Conservation (phyloP, 2,329 filamentous ascomycete species). For the Aspergillaceae sp. region DNA sequence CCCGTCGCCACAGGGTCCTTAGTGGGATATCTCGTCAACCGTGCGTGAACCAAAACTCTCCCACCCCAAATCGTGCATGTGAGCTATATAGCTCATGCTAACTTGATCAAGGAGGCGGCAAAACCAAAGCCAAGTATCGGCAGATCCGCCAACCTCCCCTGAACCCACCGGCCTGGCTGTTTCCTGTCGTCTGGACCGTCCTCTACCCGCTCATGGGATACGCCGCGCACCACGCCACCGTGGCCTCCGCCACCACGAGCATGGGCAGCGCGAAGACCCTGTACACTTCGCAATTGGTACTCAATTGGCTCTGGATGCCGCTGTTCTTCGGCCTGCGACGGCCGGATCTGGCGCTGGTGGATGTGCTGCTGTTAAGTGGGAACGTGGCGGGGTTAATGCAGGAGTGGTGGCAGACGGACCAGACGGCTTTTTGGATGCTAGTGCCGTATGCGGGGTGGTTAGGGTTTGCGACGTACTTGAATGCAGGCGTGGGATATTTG, state of each 20-base stretch:
- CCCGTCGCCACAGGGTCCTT: slow-evolving; percentile 19
- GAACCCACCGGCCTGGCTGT: slow-evolving; percentile 49
- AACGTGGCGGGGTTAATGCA: slow-evolving; percentile 66
- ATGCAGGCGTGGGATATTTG: slow-evolving; percentile 57
- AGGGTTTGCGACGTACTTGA: slow-evolving; percentile 78
- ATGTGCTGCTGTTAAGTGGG: slow-evolving; percentile 65
- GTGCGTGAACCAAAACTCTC: slow-evolving; percentile 10
- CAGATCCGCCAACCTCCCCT: slow-evolving; percentile 41
- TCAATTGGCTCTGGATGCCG: slow-evolving; percentile 87
- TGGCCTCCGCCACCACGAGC: slow-evolving; percentile 44
- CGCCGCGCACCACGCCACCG: slow-evolving; percentile 70
- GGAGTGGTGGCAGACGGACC: slow-evolving; percentile 67
- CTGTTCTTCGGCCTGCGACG: slow-evolving; percentile 75
- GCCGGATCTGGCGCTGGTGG: slow-evolving; percentile 64
- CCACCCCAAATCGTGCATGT: no score
- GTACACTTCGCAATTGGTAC: slow-evolving; percentile 74
- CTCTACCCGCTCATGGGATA: slow-evolving; percentile 73
- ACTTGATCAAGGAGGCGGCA: slow-evolving; percentile 14
- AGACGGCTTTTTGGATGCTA: slow-evolving; percentile 62
- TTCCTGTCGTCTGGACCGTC: slow-evolving; percentile 51
- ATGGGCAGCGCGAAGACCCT: slow-evolving; percentile 65
- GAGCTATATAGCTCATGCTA: not conserved
- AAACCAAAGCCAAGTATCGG: slow-evolving; percentile 29
- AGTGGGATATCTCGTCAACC: slow-evolving; percentile 23
- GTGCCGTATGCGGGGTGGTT: slow-evolving; percentile 81